Evolutionary conservation across 2,329 filamentous ascomycete genomes (phyloP), one percentile per base, ranked within the genome.

Genomic region (Calonectria montana): DNA sequence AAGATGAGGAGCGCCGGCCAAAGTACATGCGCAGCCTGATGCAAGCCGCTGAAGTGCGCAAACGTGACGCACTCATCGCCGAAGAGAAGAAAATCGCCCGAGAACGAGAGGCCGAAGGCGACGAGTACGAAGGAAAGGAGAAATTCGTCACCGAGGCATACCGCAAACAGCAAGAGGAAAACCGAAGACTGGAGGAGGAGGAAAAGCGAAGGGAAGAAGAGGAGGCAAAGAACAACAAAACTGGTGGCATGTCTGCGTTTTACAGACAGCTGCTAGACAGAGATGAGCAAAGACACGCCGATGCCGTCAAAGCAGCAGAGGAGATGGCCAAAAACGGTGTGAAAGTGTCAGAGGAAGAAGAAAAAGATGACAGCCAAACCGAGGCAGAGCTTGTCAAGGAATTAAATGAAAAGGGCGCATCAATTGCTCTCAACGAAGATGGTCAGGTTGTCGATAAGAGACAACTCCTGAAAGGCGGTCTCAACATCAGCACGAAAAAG

Each of bases 71-170:
- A 57, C 87, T 93, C 61, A 92, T 95, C 31, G 94, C 94, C 3
- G 92, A 94, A 80, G 94, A 97, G 84, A 95, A 95, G 83, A 90
- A 94, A 82, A 88, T 97, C 77, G 92, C 94, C 77, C 89, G 92
- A 27, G 94, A 97, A 81, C 89, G 94, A 55, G 94, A 94, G 78
- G 92, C 91, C 0, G 94, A 97, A 81, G 94, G 94, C 21, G 94
- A 96, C 39, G 93, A 93, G 79, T 97, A 91, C 78, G 93, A 89
- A 0, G 94, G 93, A 78, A 97, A 96, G 84, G 94, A 97, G 81
- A 94, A 93, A 83, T 97, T 97, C 76, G 94, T 97, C 39, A 97
- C 94, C 0, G 92, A 91, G 70, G 94, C 94, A 41, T 97, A 97
- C 82, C 94, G 94, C 85, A 88, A 89, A 79, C 94, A 96, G 80